Percentiles rank a stretch among this genome's conserved stretches.
Evolutionary conservation across 495 filamentous ascomycete genomes (phyloP).

Genomic region (Penicillium chermesinum): DNA sequence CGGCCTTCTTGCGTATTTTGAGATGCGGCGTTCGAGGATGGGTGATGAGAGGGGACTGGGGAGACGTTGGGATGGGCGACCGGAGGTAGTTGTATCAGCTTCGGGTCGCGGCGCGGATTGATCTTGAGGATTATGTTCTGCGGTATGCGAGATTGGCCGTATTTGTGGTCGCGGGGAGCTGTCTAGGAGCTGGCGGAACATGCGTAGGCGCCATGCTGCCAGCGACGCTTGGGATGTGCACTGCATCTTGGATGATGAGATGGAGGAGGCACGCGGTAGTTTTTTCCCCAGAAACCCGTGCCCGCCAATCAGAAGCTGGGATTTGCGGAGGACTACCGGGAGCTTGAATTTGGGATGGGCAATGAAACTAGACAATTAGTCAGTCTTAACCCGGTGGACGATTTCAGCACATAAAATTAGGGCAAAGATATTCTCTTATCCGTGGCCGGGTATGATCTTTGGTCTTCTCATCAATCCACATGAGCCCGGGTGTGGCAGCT

Average conservation of each 20-base stretch:
- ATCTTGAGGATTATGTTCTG: too few species aligned
- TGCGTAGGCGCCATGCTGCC: slow-evolving; percentile 31
- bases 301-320: slow-evolving; percentile 16
- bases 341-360: too few species aligned
- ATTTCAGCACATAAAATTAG: too few species aligned
- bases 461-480: not conserved
- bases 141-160: slow-evolving; percentile 6
- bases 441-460: too few species aligned
- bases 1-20: slow-evolving; percentile 27
- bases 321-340: slow-evolving; percentile 15
- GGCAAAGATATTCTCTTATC: too few species aligned
- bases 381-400: too few species aligned
- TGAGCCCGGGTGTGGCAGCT: not conserved
- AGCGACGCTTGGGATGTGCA: slow-evolving; percentile 23
- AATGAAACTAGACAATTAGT: too few species aligned
- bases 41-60: slow-evolving; percentile 36
- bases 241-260: slow-evolving; percentile 21
- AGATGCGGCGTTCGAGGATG: slow-evolving; percentile 15
- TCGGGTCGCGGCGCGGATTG: slow-evolving; percentile 2
- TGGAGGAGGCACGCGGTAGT: slow-evolving; percentile 2
- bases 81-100: too few species aligned
- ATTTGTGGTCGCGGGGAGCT: slow-evolving; percentile 1
- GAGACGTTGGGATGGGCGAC: slow-evolving; percentile 34
- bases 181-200: slow-evolving; percentile 24
- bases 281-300: not conserved